These are phyloP conservation scores for Chimonanthus salicifolius DNA, from an alignment of 164 flowering plant genomes.

Conservation along the genomic window DNA sequence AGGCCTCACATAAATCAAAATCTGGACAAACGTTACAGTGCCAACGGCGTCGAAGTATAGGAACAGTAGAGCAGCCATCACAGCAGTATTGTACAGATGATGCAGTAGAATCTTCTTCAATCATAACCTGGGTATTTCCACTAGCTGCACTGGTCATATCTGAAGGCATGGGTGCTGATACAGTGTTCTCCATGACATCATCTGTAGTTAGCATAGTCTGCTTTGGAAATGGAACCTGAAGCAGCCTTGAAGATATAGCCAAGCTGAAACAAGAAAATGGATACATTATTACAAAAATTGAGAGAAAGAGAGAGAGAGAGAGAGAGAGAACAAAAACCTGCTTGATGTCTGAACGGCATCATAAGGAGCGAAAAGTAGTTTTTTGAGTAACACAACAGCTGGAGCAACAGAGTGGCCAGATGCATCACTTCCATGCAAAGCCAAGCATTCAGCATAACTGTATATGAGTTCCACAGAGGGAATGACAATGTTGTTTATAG, in stretches of 20 bases:
- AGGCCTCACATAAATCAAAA: slow-evolving; percentile 97
- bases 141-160: slow-evolving; percentile 36
- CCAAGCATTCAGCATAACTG: slow-evolving; percentile 94
- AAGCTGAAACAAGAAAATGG: slow-evolving; percentile 46
- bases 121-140: slow-evolving; percentile 72
- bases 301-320: slow-evolving; percentile 8
- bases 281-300: slow-evolving; percentile 6
- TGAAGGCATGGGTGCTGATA: slow-evolving; percentile 38
- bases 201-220: slow-evolving; percentile 87
- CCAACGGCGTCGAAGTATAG: slow-evolving; percentile 92
- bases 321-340: slow-evolving; percentile 46
- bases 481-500: slow-evolving; percentile 84
- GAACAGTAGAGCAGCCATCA: slow-evolving; percentile 99
- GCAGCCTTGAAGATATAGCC: slow-evolving; percentile 99
- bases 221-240: slow-evolving; percentile 99
- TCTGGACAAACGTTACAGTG: slow-evolving; percentile 98
- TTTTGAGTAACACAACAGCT: slow-evolving; percentile 75
- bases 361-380: slow-evolving; percentile 74
- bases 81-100: slow-evolving; percentile 98
- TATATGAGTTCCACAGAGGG: slow-evolving; percentile 93
- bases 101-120: slow-evolving; percentile 85
- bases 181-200: slow-evolving; percentile 56
- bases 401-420: slow-evolving; percentile 66
- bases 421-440: slow-evolving; percentile 62
- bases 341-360: slow-evolving; percentile 92